These are phyloP conservation scores for Penicillium hordei DNA, from an alignment of 2,329 filamentous ascomycete genomes.

Conservation along the genomic window DNA sequence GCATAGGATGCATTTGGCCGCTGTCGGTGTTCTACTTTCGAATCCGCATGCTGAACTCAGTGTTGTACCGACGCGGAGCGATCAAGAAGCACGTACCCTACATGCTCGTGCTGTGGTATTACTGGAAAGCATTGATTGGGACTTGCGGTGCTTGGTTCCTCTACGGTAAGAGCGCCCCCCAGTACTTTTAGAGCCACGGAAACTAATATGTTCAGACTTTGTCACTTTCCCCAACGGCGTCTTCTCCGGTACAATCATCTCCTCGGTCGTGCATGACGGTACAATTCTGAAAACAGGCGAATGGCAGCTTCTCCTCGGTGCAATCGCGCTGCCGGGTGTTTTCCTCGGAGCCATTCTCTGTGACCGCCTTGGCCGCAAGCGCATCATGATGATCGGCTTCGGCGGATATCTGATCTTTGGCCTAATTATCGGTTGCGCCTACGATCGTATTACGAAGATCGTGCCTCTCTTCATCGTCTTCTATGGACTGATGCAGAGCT, in stretches of 20 bases:
- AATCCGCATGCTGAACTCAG: constrained; percentile 54
- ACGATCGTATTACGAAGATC: constrained; percentile 50
- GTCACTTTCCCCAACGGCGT: constrained; percentile 52
- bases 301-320: constrained; percentile 48
- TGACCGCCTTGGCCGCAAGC: constrained; percentile 51
- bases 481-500: constrained; percentile 54
- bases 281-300: constrained; percentile 48
- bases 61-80: constrained; percentile 53
- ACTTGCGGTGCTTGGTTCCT: constrained; percentile 59
- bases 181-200: background rate
- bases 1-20: constrained; percentile 51
- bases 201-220: constrained; percentile 21
- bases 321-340: constrained; percentile 51
- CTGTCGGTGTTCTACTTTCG: constrained; percentile 59
- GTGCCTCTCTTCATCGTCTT: constrained; percentile 54
- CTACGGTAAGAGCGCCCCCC: constrained; percentile 34
- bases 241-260: constrained; percentile 49
- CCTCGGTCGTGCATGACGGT: constrained; percentile 39
- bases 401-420: constrained; percentile 53
- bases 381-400: constrained; percentile 54
- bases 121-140: constrained; percentile 56
- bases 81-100: constrained; percentile 56
- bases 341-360: constrained; percentile 52
- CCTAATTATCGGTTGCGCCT: constrained; percentile 53
- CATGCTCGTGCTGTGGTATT: constrained; percentile 51